Conservation (phyloP, 2,329 filamentous ascomycete genomes). For the Fusarium euwallaceae region DNA sequence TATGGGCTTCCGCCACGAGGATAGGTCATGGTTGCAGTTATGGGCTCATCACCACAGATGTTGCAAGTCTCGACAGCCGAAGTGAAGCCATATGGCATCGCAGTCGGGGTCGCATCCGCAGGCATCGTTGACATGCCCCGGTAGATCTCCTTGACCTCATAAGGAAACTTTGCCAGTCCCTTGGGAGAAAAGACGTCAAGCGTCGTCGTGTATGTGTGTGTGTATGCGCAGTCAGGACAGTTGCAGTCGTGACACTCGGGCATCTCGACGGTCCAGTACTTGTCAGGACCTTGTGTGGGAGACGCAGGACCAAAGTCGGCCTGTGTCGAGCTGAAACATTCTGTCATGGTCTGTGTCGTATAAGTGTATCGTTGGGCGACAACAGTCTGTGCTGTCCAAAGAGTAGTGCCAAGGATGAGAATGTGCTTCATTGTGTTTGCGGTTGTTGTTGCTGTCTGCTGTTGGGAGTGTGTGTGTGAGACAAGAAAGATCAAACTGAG, state of each 20-base stretch:
- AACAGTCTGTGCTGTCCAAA: conserved; percentile 24
- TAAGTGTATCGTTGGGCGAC: conserved; percentile 44
- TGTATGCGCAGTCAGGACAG: conserved; percentile 40
- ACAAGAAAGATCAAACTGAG: conserved; percentile 24
- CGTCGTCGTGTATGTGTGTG: conserved; percentile 43
- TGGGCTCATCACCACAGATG: conserved; percentile 38
- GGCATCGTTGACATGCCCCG: conserved; percentile 44
- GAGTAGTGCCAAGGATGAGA: conserved; percentile 16
- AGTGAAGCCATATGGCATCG: conserved; percentile 42
- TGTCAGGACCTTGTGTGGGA: conserved; percentile 41
- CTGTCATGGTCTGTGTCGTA: conserved; percentile 41
- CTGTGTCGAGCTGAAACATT: conserved; percentile 44
- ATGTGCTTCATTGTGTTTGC: conserved; percentile 35
- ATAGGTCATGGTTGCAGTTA: conserved; percentile 44
- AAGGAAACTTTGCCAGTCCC: conserved; percentile 35
- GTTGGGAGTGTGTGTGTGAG: conserved; percentile 4
- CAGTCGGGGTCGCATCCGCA: conserved; percentile 30
- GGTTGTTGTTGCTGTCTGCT: not conserved
- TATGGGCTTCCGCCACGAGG: conserved; percentile 43
- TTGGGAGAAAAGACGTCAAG: conserved; percentile 40
- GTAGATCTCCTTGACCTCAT: conserved; percentile 45
- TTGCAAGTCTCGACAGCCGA: conserved; percentile 34
- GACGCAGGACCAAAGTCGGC: conserved; percentile 39
- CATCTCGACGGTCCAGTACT: conserved; percentile 42
- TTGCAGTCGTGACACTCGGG: conserved; percentile 43